Evolutionary conservation across 2,329 filamentous ascomycete species (phyloP).

Genomic region (Cladosporium sp.): DNA sequence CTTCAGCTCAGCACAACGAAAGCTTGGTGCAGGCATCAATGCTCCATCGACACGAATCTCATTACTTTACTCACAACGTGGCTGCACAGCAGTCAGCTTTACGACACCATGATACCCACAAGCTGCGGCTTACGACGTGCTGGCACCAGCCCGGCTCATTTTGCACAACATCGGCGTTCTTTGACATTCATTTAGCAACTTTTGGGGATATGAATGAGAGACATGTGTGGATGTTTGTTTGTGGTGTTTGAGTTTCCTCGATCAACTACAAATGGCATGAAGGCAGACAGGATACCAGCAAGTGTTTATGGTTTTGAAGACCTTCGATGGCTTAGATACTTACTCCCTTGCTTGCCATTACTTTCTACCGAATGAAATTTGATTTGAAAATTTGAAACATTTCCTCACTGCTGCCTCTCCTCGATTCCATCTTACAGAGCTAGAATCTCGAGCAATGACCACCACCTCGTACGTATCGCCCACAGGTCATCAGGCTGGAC

Average conservation of each 20-base stretch:
- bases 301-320: background rate
- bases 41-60: background rate
- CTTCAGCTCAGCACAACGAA: background rate
- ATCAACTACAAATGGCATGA: background rate
- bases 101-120: slow-evolving; percentile 4
- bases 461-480: too few relatives aligned
- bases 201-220: background rate
- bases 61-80: background rate
- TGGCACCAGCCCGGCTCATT: background rate
- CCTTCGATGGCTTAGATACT: background rate
- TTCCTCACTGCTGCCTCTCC: background rate
- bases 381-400: background rate
- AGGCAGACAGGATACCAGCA: background rate
- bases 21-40: background rate
- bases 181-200: background rate
- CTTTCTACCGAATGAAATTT: background rate
- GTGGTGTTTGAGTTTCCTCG: background rate
- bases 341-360: background rate
- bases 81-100: background rate
- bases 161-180: background rate
- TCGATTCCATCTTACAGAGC: too few relatives aligned
- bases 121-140: background rate
- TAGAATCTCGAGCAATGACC: too few relatives aligned
- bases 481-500: too few relatives aligned
- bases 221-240: background rate